Evolutionary conservation across 1,284 basidiomycete species (phyloP).

Genomic region (Gymnopus androsaceus): DNA sequence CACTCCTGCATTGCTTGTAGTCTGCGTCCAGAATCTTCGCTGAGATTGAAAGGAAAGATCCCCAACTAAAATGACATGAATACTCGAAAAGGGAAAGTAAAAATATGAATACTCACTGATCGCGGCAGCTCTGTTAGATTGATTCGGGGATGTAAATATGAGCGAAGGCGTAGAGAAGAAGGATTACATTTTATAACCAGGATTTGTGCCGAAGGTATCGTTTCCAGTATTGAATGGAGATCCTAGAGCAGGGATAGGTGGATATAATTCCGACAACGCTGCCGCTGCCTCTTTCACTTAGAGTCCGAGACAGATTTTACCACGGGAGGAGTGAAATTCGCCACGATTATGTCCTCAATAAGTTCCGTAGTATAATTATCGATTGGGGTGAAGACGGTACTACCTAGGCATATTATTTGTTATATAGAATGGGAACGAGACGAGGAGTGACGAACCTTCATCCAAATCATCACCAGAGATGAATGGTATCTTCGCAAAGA

Average conservation of each 20-base stretch:
- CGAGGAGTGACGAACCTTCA: slow-evolving; percentile 38
- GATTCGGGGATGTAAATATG: no score
- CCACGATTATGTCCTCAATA: slow-evolving; percentile 16
- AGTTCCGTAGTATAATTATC: slow-evolving; percentile 22
- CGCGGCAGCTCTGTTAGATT: slow-evolving; percentile 44
- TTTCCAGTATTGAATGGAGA: slow-evolving; percentile 54
- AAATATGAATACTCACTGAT: slow-evolving; percentile 31
- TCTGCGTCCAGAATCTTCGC: slow-evolving; percentile 42
- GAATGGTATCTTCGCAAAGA: slow-evolving; percentile 45
- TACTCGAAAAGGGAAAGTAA: background rate
- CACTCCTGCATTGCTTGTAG: slow-evolving; percentile 38
- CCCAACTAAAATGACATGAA: slow-evolving; percentile 29
- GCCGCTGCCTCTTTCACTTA: slow-evolving; percentile 29
- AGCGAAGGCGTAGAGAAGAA: no score
- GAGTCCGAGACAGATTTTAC: slow-evolving; percentile 16
- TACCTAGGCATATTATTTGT: slow-evolving; percentile 30
- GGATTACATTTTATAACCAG: slow-evolving; percentile 47
- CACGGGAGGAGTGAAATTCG: slow-evolving; percentile 36
- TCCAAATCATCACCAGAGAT: slow-evolving; percentile 51
- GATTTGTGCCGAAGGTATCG: slow-evolving; percentile 47
- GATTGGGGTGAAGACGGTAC: slow-evolving; percentile 35
- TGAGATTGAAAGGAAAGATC: slow-evolving; percentile 45
- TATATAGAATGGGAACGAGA: background rate
- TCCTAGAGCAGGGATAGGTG: slow-evolving; percentile 47
- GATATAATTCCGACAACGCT: slow-evolving; percentile 46